Evolutionary conservation across 768 basidiomycete genomes (phyloP), one percentile per base, ranked within the genome.

Genomic region (Chlorophyllum brunneum): DNA sequence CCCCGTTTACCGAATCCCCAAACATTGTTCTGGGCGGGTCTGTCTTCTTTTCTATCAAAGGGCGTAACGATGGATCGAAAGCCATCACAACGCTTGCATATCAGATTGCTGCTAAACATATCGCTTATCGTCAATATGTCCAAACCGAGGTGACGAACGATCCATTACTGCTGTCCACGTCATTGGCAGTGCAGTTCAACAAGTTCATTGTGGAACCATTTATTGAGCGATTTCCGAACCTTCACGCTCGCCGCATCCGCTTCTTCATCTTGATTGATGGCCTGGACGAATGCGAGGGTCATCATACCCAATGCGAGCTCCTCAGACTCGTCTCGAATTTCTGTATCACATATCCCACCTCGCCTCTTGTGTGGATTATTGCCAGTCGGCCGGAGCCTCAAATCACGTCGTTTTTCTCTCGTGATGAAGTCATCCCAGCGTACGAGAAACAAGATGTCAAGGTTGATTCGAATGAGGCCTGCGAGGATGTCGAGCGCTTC

Each of bases 31-130:
- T 45, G 15, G 48, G 40, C 10, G 54, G 39, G 6, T 43, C 47
- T 2, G n/a, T 55, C 7, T 55, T 55, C 24, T 55, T 48, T 20
- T 49, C 40, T 2, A 22, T 34, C 8, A 36, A 36, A 13, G 18
- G 16, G 2, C 51, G 51, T n/a, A 18, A 22, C 3, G 29, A 53
- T 18, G 31, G 30, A 10, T 13, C 10, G 5, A 20, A 20, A 18
- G 6, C 45, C n/a, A 15, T 36, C 22, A 18, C 24, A 2, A 44
- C 51, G n/a, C 22, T 53, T 29, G 42, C 51, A 2, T 53, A 37
- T 24, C 40, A 41, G 24, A 23, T 41, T 5, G 23, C 23, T 3
- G 39, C 20, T 16, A 5, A 18, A 40, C 20, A 20, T 18, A 8
- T 9, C 3, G n/a, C 39, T 5, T 40, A 40, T 22, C 20, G 15